These are phyloP conservation scores for Glebionis coronaria DNA, from an alignment of 129 eudicot genomes.

Conservation along the genomic window DNA sequence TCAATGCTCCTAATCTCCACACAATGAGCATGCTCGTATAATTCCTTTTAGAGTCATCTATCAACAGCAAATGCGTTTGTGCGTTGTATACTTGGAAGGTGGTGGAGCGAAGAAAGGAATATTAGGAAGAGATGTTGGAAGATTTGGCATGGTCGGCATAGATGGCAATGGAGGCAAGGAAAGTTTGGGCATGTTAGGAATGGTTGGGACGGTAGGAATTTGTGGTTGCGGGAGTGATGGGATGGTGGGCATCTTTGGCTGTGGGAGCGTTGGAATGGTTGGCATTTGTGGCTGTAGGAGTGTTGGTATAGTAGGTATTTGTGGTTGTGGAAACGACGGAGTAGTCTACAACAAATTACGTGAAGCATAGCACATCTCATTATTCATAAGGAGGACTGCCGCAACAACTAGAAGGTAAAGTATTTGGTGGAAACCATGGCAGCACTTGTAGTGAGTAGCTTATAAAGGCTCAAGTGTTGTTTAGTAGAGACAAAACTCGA, in stretches of 20 bases:
- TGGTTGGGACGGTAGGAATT: too few relatives aligned
- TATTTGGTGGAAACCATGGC: conserved; percentile 9
- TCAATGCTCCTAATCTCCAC: too few relatives aligned
- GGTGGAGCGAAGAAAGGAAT: conserved; percentile 29
- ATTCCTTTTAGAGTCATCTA: background rate
- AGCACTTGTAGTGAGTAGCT: background rate
- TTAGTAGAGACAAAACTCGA: background rate
- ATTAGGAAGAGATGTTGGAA: conserved; percentile 24
- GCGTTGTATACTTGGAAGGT: conserved; percentile 18
- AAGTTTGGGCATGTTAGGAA: too few relatives aligned
- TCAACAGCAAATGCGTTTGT: background rate
- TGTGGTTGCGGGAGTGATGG: too few relatives aligned
- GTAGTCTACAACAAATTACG: conserved; percentile 10
- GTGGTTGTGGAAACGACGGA: conserved; percentile 12
- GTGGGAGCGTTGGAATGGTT: conserved; percentile 8
- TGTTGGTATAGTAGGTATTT: conserved; percentile 2
- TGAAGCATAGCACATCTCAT: conserved; percentile 11
- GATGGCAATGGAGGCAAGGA: too few relatives aligned
- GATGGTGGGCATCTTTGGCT: too few relatives aligned
- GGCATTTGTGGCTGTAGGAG: conserved; percentile 21
- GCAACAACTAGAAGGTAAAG: conserved; percentile 3
- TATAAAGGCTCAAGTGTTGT: background rate
- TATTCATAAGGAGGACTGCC: background rate
- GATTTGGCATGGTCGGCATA: too few relatives aligned
- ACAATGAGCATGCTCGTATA: too few relatives aligned